Evolutionary conservation across 75 land plant genomes (phyloP).

Genomic region (Picea glauca): DNA sequence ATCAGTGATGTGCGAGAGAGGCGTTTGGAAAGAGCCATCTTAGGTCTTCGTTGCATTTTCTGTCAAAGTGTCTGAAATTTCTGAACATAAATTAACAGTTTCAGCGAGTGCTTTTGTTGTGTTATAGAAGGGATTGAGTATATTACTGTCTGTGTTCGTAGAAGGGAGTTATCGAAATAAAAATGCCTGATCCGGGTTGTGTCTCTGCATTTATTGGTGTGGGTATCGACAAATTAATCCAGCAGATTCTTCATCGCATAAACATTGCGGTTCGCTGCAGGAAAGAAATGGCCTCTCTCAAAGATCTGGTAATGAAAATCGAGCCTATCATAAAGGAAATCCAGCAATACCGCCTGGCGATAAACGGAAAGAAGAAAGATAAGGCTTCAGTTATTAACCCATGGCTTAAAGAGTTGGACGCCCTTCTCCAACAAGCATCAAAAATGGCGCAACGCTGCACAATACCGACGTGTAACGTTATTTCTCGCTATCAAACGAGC

Average conservation of each 20-base stretch:
- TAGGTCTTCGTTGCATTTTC: too few species aligned
- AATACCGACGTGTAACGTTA: background rate
- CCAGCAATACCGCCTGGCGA: background rate
- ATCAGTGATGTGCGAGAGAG: too few species aligned
- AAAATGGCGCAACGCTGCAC: background rate
- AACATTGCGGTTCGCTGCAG: background rate
- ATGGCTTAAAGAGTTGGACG: background rate
- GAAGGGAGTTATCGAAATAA: too few species aligned
- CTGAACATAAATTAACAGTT: too few species aligned
- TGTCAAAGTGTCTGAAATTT: too few species aligned
- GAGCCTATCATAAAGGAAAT: background rate
- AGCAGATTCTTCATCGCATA: background rate
- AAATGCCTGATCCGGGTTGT: background rate
- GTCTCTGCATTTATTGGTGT: background rate
- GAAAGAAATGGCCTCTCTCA: background rate
- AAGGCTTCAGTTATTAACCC: background rate
- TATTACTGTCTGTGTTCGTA: too few species aligned
- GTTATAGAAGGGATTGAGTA: too few species aligned
- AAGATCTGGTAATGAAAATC: background rate
- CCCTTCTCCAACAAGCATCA: background rate
- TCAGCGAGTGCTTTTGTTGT: too few species aligned
- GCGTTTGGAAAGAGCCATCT: too few species aligned
- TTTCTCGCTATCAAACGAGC: conserved; percentile 1
- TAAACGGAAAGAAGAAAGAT: background rate
- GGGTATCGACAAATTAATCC: background rate